phyloP scores from a whole-genome alignment of 2,329 filamentous ascomycete species.

The Colletotrichum incanum region DNA sequence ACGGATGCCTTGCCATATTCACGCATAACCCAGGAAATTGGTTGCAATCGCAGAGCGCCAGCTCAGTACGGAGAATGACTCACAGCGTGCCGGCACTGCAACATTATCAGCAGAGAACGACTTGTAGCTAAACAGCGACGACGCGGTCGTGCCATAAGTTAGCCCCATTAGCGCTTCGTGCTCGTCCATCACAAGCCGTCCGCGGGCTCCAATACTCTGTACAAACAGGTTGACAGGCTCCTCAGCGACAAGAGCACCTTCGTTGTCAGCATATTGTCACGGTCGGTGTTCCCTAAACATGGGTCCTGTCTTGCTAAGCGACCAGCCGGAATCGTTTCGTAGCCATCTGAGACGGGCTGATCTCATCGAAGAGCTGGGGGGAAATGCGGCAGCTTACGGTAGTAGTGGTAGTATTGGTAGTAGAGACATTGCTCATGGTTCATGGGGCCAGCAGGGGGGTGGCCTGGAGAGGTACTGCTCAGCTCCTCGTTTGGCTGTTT shows the following conservation, averaged over 20 bases:
- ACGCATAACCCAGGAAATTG: too few relatives aligned
- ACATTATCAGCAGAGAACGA: neutral
- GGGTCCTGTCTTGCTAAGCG: slow-evolving; percentile 8
- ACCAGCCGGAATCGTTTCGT: slow-evolving; percentile 25
- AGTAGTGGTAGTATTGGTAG: neutral
- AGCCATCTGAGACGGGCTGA: slow-evolving; percentile 32
- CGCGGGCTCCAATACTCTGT: neutral
- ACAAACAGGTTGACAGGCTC: neutral
- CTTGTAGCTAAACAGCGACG: neutral
- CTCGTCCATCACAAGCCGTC: neutral
- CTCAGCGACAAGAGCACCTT: neutral
- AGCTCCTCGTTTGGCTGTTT: too few relatives aligned
- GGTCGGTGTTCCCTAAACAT: slow-evolving; percentile 9
- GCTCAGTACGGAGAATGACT: too few relatives aligned
- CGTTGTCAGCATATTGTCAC: neutral
- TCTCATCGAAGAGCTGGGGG: slow-evolving; percentile 14
- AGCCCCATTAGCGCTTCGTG: neutral
- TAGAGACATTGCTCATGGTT: slow-evolving; percentile 9
- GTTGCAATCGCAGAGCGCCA: too few relatives aligned
- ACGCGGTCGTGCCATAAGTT: neutral
- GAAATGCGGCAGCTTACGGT: neutral
- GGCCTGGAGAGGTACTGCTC: neutral
- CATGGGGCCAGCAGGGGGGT: neutral
- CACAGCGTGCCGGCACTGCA: neutral
- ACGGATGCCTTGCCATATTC: too few relatives aligned